phyloP scores from a whole-genome alignment of 306 rosid species.

The Vigna trinervia region DNA sequence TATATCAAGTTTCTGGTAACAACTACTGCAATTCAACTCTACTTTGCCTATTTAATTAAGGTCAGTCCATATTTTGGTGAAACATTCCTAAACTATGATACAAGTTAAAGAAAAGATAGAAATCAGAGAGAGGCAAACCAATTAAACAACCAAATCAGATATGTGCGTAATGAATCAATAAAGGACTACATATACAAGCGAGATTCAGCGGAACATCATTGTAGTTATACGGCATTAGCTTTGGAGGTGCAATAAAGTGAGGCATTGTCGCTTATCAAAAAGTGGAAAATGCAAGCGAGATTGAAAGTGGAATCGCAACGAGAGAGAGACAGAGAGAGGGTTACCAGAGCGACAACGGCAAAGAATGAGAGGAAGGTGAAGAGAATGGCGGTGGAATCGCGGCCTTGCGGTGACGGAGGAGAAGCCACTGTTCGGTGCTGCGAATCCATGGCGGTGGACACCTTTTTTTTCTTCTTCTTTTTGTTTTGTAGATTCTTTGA shows the following conservation, averaged over 20 bases:
- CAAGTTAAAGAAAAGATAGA: neutral
- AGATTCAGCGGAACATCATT: neutral
- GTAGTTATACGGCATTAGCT: neutral
- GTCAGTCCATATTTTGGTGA: neutral
- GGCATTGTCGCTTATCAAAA: neutral
- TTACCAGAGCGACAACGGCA: conserved; percentile 62
- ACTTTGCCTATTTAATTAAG: neutral
- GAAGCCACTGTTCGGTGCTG: conserved; percentile 45
- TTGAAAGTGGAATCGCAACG: neutral
- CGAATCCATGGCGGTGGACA: conserved; percentile 67
- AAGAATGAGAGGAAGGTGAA: conserved; percentile 49
- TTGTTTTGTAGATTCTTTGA: neutral
- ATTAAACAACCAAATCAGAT: neutral
- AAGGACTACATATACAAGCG: neutral
- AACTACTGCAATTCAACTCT: conserved; percentile 3
- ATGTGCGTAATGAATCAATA: neutral
- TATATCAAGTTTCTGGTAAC: neutral
- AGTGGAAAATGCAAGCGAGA: conserved; percentile 2
- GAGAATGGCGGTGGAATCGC: conserved; percentile 47
- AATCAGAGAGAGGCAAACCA: conserved; percentile 9
- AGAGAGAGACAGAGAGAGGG: conserved; percentile 24
- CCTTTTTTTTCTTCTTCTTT: neutral
- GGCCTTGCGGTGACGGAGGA: conserved; percentile 43
- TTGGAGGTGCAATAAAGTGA: neutral
- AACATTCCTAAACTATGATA: neutral